These are phyloP conservation scores for Helenozyma rhizophorensis DNA, from an alignment of 805 yeast species.

Conservation along the genomic window DNA sequence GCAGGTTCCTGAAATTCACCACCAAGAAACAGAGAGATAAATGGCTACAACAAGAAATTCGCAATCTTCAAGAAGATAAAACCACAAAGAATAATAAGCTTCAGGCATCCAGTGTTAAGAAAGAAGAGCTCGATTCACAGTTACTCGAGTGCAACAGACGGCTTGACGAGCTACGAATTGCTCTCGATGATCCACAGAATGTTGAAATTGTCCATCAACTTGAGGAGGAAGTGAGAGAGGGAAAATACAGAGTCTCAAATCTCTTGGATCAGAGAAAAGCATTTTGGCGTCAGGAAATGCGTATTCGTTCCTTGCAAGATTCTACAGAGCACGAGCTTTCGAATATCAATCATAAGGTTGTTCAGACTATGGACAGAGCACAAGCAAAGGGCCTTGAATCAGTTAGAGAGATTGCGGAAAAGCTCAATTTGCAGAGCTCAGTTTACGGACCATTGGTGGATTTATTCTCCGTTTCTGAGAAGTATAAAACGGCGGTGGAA, in stretches of 20 bases:
- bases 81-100: constrained; percentile 2
- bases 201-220: constrained; percentile 5
- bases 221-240: constrained; percentile 33
- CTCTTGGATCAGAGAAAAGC: constrained; percentile 64
- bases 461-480: constrained; percentile 72
- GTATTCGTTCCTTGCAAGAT: constrained; percentile 51
- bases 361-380: constrained; percentile 71
- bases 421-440: constrained; percentile 48
- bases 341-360: constrained; percentile 54
- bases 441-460: constrained; percentile 88
- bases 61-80: constrained; percentile 22
- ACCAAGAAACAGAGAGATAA: constrained; percentile 55
- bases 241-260: constrained; percentile 39
- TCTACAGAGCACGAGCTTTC: constrained; percentile 52
- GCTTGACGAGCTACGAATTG: constrained; percentile 2
- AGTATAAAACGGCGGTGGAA: constrained; percentile 82
- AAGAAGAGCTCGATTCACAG: constrained; percentile 20
- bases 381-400: constrained; percentile 66
- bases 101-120: neutral
- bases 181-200: constrained; percentile 2
- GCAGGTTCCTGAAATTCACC: constrained; percentile 57
- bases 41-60: constrained; percentile 60
- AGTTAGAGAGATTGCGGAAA: constrained; percentile 57
- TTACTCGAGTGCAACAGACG: constrained; percentile 12
- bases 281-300: constrained; percentile 77